phyloP scores from a whole-genome alignment of 2,329 filamentous ascomycete genomes.

The Penicillium sclerotiorum region DNA sequence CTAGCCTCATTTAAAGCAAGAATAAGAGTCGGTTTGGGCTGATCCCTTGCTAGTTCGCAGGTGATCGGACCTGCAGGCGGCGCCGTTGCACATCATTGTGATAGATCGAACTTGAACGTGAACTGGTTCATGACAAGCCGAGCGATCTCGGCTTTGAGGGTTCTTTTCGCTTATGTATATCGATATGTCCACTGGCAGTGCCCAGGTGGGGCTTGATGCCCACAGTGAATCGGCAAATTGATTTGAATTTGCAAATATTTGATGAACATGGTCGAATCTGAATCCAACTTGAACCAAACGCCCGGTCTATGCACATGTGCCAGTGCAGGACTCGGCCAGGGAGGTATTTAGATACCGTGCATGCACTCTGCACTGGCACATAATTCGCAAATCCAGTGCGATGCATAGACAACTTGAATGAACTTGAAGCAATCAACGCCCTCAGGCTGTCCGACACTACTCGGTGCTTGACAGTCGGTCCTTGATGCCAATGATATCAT shows the following conservation, averaged over 20 bases:
- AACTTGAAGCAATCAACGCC: not conserved
- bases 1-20: constrained; percentile 5
- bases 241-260: constrained; percentile 1
- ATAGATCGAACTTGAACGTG: constrained; percentile 13
- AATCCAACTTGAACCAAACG: not conserved
- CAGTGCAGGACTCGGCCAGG: no score
- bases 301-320: constrained; percentile 12
- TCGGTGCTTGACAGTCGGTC: constrained; percentile 55
- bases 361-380: not conserved
- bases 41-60: constrained; percentile 7
- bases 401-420: no score
- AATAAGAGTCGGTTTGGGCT: constrained; percentile 5
- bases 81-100: constrained; percentile 23
- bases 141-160: not conserved
- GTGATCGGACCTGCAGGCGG: constrained; percentile 3
- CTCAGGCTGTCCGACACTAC: constrained; percentile 11
- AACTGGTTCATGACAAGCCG: not conserved
- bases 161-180: not conserved
- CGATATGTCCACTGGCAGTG: not conserved
- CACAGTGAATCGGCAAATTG: not conserved
- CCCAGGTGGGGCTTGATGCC: not conserved
- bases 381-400: not conserved
- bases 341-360: no score
- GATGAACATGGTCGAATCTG: not conserved
- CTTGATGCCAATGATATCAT: constrained; percentile 83